phyloP scores from a whole-genome alignment of 352 stramenopile genomes.

The Phytophthora constricta region DNA sequence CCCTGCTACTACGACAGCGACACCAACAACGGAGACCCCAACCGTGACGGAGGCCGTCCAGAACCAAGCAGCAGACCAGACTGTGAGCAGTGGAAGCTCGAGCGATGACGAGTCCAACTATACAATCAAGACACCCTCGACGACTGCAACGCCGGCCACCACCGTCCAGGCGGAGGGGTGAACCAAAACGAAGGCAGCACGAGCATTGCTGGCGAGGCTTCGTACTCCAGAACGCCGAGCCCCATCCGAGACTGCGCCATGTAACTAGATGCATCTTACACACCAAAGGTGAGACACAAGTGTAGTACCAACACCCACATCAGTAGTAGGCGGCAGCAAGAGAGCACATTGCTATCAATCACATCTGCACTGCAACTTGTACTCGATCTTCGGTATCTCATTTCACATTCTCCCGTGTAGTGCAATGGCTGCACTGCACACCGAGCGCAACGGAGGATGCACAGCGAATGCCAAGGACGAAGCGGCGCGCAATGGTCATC shows the following conservation, averaged over 20 bases:
- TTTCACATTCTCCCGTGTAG: too few relatives aligned
- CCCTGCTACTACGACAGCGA: slow-evolving; percentile 5
- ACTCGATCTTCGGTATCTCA: too few relatives aligned
- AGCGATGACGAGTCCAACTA: not conserved
- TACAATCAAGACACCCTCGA: slow-evolving; percentile 1
- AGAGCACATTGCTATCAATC: too few relatives aligned
- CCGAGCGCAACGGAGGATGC: slow-evolving; percentile 16
- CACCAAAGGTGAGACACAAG: not conserved
- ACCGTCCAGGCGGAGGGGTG: slow-evolving; percentile 1
- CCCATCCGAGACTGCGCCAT: slow-evolving; percentile 27
- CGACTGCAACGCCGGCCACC: not conserved
- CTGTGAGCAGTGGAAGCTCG: slow-evolving; percentile 3
- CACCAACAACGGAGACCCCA: slow-evolving; percentile 11
- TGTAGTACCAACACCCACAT: too few relatives aligned
- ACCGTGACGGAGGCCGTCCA: slow-evolving; percentile 18
- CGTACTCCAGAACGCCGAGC: slow-evolving; percentile 11
- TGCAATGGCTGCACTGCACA: slow-evolving; percentile 26
- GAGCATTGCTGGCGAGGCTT: slow-evolving; percentile 15
- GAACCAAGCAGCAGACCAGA: slow-evolving; percentile 15
- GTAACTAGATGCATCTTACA: slow-evolving; percentile 6
- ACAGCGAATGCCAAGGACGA: slow-evolving; percentile 10
- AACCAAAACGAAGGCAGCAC: not conserved
- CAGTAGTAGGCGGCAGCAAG: too few relatives aligned
- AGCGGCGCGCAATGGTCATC: slow-evolving; percentile 6
- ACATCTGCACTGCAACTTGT: too few relatives aligned